These are phyloP conservation scores for Aurantiochytrium sp. DNA, from an alignment of 108 stramenopile species.

Conservation along the genomic window DNA sequence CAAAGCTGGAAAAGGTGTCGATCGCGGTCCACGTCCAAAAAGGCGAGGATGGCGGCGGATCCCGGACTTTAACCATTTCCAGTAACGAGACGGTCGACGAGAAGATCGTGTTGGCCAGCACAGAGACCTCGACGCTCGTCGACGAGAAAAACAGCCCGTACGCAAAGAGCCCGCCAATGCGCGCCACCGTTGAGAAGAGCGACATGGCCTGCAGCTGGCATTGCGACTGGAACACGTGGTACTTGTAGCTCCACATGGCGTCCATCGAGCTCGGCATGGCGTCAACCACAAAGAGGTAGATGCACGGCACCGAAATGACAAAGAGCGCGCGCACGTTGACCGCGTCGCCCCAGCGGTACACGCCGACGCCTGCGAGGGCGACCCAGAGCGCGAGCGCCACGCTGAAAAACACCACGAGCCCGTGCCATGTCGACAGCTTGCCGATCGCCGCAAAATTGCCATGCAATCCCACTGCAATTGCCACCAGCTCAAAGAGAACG, in stretches of 20 bases:
- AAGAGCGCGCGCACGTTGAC: not conserved
- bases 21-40: not conserved
- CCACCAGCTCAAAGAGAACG: not conserved
- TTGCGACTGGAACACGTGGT: not conserved
- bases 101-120: not conserved
- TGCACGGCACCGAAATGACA: conserved; percentile 14
- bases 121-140: not conserved
- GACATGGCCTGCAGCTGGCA: not conserved
- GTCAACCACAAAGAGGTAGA: conserved; percentile 22
- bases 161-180: not conserved
- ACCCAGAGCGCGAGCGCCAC: not conserved
- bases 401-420: not conserved
- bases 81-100: not conserved
- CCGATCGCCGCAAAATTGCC: not conserved
- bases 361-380: not conserved
- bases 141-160: not conserved
- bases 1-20: not conserved
- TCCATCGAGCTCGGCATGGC: conserved; percentile 17
- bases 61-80: not conserved
- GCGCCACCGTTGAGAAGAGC: not conserved
- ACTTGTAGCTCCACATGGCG: not conserved
- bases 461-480: not conserved
- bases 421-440: not conserved
- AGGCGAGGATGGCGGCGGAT: not conserved
- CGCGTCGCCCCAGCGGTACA: not conserved